Percentiles rank a stretch among this genome's conserved stretches.
phyloP scores from a whole-genome alignment of 139 green algal genomes.

The Asterochloris erici region DNA sequence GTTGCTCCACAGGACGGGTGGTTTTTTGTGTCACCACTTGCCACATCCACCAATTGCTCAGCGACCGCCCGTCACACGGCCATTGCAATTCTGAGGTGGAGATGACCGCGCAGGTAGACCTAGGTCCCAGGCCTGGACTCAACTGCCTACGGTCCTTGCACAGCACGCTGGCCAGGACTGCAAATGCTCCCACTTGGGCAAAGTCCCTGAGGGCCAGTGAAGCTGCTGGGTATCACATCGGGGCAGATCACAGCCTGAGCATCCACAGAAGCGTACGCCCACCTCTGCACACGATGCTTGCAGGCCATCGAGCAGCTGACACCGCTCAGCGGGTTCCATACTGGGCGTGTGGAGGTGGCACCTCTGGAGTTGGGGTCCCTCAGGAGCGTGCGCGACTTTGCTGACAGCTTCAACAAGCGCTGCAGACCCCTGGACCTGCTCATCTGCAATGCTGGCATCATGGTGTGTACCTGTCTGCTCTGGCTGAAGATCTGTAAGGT shows the following conservation, averaged over 20 bases:
- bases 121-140: too few species aligned
- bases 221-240: background rate
- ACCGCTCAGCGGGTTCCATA: background rate
- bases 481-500: too few species aligned
- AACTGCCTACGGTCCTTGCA: too few species aligned
- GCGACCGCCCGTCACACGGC: too few species aligned
- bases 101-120: too few species aligned
- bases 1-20: too few species aligned
- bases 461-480: constrained; percentile 26
- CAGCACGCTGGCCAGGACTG: background rate
- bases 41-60: too few species aligned
- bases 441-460: constrained; percentile 69
- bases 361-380: constrained; percentile 52
- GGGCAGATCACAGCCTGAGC: too few species aligned
- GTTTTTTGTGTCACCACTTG: too few species aligned
- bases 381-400: constrained; percentile 55
- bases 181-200: background rate
- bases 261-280: background rate
- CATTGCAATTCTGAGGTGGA: too few species aligned
- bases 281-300: background rate
- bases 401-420: constrained; percentile 19
- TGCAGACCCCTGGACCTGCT: constrained; percentile 50
- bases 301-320: background rate
- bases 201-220: background rate
- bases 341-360: constrained; percentile 30